A percentile compares a stretch with the other conserved stretches of the same genome.
Evolutionary conservation across 2,329 filamentous ascomycete genomes (phyloP).

Genomic region (Colletotrichum orchidophilum): DNA sequence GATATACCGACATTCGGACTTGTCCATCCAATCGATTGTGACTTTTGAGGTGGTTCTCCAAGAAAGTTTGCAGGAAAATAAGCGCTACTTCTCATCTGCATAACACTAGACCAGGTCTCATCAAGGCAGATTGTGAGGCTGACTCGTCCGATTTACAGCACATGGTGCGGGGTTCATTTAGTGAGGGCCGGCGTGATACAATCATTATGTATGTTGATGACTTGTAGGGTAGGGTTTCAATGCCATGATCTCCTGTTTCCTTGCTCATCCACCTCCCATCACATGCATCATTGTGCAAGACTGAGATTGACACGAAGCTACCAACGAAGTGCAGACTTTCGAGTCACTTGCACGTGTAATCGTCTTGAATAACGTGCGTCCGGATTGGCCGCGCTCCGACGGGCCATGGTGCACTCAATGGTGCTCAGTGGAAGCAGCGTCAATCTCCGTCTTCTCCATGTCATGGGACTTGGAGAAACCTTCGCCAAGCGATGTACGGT

Average conservation of each 20-base stretch:
- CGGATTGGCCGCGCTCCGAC: background rate
- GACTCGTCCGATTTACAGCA: background rate
- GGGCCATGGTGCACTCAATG: background rate
- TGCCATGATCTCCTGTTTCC: background rate
- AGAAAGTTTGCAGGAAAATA: background rate
- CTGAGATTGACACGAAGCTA: background rate
- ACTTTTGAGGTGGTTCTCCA: background rate
- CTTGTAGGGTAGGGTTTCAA: background rate
- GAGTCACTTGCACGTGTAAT: background rate
- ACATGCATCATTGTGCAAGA: background rate
- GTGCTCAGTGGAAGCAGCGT: background rate
- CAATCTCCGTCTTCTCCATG: slow-evolving; percentile 15
- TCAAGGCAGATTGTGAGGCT: background rate
- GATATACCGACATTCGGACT: background rate
- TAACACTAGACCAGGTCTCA: background rate
- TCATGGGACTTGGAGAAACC: background rate
- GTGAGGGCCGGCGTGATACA: no score
- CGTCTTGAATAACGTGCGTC: background rate
- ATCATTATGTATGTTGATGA: no score
- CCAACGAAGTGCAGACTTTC: background rate
- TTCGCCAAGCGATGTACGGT: background rate
- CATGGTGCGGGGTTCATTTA: background rate
- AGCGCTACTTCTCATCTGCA: background rate
- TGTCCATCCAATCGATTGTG: background rate
- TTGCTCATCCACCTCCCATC: background rate